A percentile compares a stretch with the other conserved stretches of the same genome.
Conservation (phyloP, 1,139 yeast genomes). For the Wickerhamiella infanticola region DNA sequence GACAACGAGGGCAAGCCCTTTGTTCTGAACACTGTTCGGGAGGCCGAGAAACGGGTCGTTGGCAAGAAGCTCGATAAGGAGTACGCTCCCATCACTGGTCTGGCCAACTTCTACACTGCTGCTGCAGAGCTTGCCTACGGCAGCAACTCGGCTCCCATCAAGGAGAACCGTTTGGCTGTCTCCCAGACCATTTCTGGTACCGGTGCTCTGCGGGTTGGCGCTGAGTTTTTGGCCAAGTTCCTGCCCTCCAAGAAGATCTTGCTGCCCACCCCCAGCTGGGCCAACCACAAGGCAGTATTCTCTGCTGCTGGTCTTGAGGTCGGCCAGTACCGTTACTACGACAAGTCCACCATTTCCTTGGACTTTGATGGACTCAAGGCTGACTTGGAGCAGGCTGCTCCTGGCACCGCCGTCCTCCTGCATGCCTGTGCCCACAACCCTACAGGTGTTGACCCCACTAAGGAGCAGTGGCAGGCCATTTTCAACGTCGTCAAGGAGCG, state of each 20-base stretch:
- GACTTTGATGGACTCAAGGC: conserved; percentile 54
- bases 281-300: conserved; percentile 45
- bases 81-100: conserved; percentile 75
- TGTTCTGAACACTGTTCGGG: conserved; percentile 73
- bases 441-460: conserved; percentile 79
- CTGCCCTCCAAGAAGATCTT: conserved; percentile 34
- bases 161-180: conserved; percentile 36
- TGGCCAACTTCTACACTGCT: conserved; percentile 53
- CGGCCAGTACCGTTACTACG: conserved; percentile 51
- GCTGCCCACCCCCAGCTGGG: conserved; percentile 64
- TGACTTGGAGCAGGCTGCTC: conserved; percentile 55
- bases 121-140: conserved; percentile 56
- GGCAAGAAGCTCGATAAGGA: conserved; percentile 60
- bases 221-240: conserved; percentile 41
- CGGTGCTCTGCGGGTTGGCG: conserved; percentile 58
- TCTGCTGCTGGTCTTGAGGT: conserved; percentile 32
- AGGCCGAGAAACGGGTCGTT: conserved; percentile 30
- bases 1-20: conserved; percentile 88
- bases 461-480: conserved; percentile 65
- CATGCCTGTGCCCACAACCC: conserved; percentile 98
- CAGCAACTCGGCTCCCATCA: conserved; percentile 23
- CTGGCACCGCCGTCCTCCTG: conserved; percentile 41
- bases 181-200: conserved; percentile 64
- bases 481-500: conserved; percentile 41
- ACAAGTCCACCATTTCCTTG: conserved; percentile 42